Evolutionary conservation across 2,329 filamentous ascomycete species (phyloP).

Genomic region (Penicillium frequentans): DNA sequence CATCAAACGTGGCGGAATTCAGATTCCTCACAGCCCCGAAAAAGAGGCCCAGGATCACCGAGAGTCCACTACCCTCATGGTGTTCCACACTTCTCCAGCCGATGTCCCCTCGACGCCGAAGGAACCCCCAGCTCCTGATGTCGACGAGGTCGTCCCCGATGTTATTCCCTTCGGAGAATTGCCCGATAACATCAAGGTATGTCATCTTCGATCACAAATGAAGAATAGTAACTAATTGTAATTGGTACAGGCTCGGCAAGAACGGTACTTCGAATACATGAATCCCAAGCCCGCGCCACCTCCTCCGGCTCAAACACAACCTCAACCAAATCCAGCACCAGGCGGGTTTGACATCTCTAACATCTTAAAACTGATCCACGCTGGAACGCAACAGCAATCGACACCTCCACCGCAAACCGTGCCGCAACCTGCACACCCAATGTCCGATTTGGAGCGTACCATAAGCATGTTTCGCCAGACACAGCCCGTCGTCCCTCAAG

Average conservation of each 20-base stretch:
- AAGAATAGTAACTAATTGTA: slow-evolving; percentile 4
- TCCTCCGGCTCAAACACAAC: slow-evolving; percentile 22
- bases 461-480: slow-evolving; percentile 42
- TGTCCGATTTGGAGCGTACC: slow-evolving; percentile 35
- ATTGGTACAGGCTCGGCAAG: slow-evolving; percentile 38
- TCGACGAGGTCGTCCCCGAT: slow-evolving; percentile 37
- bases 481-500: slow-evolving; percentile 13
- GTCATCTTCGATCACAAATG: not conserved
- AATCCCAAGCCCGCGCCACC: slow-evolving; percentile 32
- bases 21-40: slow-evolving; percentile 41
- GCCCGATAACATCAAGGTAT: slow-evolving; percentile 42
- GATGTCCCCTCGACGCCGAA: slow-evolving; percentile 50
- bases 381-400: slow-evolving; percentile 32
- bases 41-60: slow-evolving; percentile 47
- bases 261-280: slow-evolving; percentile 40
- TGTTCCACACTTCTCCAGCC: slow-evolving; percentile 46
- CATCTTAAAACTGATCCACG: slow-evolving; percentile 43
- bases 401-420: slow-evolving; percentile 29
- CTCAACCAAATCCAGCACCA: slow-evolving; percentile 15
- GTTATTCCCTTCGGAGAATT: slow-evolving; percentile 45
- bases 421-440: slow-evolving; percentile 23
- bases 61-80: slow-evolving; percentile 50
- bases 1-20: slow-evolving; percentile 44
- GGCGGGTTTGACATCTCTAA: slow-evolving; percentile 39
- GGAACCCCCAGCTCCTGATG: slow-evolving; percentile 42